These are phyloP conservation scores for Fusarium euwallaceae DNA, from an alignment of 2,329 filamentous ascomycete species.

Conservation along the genomic window DNA sequence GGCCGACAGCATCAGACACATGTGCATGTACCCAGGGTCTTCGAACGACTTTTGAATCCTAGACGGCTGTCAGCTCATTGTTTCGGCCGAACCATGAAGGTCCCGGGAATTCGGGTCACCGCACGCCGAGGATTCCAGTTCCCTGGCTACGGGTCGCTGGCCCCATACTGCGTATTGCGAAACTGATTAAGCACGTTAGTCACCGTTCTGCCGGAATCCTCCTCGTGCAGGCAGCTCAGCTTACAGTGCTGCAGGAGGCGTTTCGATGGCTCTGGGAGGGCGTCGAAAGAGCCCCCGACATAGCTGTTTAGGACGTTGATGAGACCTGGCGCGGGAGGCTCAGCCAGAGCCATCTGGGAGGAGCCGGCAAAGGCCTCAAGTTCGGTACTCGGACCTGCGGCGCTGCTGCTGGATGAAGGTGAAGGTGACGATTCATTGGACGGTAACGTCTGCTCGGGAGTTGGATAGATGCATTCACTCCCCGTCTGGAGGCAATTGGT, in stretches of 20 bases:
- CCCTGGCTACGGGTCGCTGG: conserved; percentile 55
- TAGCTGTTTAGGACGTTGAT: conserved; percentile 46
- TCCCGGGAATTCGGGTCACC: conserved; percentile 23
- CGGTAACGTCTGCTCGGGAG: conserved; percentile 42
- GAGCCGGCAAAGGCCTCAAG: conserved; percentile 15
- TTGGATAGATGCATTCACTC: conserved; percentile 57
- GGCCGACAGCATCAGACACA: conserved; percentile 59
- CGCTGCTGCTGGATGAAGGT: conserved; percentile 34
- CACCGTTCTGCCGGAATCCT: not conserved
- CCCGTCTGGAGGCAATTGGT: conserved; percentile 61
- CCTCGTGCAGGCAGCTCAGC: conserved; percentile 3
- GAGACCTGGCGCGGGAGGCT: conserved; percentile 32
- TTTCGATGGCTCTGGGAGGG: conserved; percentile 49
- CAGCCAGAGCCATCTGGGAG: conserved; percentile 31
- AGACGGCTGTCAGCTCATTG: conserved; percentile 30
- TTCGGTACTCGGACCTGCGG: conserved; percentile 10
- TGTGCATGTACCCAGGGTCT: conserved; percentile 61
- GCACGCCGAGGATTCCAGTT: conserved; percentile 49
- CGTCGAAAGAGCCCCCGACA: conserved; percentile 50
- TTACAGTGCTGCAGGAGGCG: conserved; percentile 49
- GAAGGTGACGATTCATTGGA: conserved; percentile 44
- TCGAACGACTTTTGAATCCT: conserved; percentile 60
- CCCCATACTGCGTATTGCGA: conserved; percentile 58
- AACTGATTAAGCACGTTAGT: conserved; percentile 49
- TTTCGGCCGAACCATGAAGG: not conserved